Base-by-base conservation (phyloP, 2,329 filamentous ascomycete genomes). In the Penicillium palitans region DNA sequence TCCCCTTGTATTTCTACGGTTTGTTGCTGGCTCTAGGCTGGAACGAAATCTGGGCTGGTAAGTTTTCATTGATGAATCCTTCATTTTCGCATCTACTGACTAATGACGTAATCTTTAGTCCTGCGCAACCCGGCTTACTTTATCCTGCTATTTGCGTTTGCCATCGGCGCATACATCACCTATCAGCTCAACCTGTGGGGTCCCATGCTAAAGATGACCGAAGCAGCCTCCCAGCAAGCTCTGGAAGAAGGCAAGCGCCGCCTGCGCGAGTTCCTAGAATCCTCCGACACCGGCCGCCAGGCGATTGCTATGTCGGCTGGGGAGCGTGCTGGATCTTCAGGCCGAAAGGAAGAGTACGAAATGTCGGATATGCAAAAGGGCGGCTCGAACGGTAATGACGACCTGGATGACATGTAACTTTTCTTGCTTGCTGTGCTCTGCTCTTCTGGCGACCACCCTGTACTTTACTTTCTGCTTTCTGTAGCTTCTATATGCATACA, bases 31-130 rank as follows among this genome's bases (percentile, higher is more conserved):
- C 91, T 24, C 82, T 99, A 49, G 95, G 95, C n/a, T 99, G 95
- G 95, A 99, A 99, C 76, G 95, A 99, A 78, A 93, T 99, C 63
- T 81, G 96, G 66, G 90, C 93, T 70, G 91, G 93, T 96, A 83
- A 83, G 90, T 75, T 48, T 44, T 61, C 37, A 57, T 53, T 50
- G 6, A 25, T 41, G n/a, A 25, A 13, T 55, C 47, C 37, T 33
- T 73, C 40, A 15, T 21, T 15, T 47, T 50, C 25, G 39, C 10
- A 31, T 44, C 17, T 51, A 51, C 31, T 33, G 31, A 33, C 12
- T 35, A 40, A 53, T 63, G 39, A 61, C 21, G 8, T 35, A 19
- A n/a, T 57, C 4, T 55, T 21, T 69, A 96, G 95, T 99, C 37
- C 83, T 98, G 42, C 91, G 92, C 65, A 98, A 98, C 76, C 95